Conservation (phyloP, 768 basidiomycete genomes). For the Sporobolomyces phaffii region DNA sequence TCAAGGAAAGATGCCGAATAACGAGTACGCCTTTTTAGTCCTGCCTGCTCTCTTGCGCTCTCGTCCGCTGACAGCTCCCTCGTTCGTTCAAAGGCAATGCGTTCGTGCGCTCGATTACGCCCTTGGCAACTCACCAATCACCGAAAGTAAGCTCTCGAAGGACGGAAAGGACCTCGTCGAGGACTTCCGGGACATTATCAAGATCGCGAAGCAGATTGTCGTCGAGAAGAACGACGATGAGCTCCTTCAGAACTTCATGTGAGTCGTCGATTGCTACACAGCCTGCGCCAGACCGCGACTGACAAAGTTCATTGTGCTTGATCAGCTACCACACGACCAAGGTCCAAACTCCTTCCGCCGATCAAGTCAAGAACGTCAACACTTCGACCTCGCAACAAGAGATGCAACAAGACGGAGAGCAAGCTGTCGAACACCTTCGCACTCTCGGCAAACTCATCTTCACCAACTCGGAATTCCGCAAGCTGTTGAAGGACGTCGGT, state of each 20-base stretch:
- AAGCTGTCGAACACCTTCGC: constrained; percentile 76
- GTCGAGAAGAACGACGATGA: constrained; percentile 54
- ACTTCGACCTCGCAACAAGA: constrained; percentile 53
- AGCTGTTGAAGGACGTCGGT: constrained; percentile 46
- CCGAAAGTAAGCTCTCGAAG: constrained; percentile 32
- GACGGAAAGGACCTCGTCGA: constrained; percentile 35
- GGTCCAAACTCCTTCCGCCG: constrained; percentile 47
- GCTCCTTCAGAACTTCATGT: constrained; percentile 78
- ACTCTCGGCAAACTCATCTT: constrained; percentile 70
- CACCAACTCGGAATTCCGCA: constrained; percentile 63
- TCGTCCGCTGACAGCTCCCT: no score
- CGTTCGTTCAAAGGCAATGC: constrained; percentile 4
- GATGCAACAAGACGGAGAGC: constrained; percentile 55
- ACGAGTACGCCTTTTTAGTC: constrained; percentile 27
- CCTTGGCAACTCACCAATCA: constrained; percentile 45
- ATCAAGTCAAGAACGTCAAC: constrained; percentile 50
- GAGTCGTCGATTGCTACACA: background rate
- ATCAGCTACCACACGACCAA: constrained; percentile 53
- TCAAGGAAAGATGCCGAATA: constrained; percentile 46
- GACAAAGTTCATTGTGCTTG: background rate
- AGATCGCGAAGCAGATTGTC: constrained; percentile 43
- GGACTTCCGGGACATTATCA: constrained; percentile 48
- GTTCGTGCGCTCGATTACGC: constrained; percentile 61
- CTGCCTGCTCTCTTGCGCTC: background rate
- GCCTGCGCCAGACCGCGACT: background rate